Conservation (phyloP, 2,329 filamentous ascomycete species). For the Trichoderma guizhouense region DNA sequence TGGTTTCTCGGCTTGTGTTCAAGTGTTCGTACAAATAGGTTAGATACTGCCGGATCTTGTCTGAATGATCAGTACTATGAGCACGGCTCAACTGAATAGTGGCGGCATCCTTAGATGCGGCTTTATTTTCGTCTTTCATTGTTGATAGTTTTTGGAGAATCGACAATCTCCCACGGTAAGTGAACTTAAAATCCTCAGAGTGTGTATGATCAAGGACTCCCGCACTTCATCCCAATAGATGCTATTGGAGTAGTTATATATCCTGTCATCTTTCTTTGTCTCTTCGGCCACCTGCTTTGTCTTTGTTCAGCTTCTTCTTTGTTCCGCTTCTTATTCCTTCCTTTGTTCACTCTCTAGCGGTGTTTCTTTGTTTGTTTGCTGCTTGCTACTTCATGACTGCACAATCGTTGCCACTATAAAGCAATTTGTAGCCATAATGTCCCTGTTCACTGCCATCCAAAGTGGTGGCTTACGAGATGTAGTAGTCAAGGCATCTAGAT, state of each 20-base stretch:
- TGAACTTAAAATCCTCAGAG: neutral
- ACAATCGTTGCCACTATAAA: too few species aligned
- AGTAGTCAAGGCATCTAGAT: neutral
- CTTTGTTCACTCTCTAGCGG: neutral
- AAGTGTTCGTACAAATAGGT: neutral
- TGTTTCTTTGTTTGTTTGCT: neutral
- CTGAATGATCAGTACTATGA: neutral
- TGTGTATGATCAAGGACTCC: neutral
- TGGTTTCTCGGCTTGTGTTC: neutral
- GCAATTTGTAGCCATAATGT: too few species aligned
- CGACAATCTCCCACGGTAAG: neutral
- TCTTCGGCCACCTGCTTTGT: neutral
- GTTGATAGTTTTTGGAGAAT: neutral
- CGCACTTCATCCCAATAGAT: neutral
- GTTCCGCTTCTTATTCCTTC: neutral
- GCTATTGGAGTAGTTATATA: neutral
- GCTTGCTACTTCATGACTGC: neutral
- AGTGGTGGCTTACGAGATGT: too few species aligned
- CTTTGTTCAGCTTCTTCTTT: neutral
- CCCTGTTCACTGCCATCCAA: too few species aligned
- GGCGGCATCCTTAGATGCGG: neutral
- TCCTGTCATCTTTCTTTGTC: neutral
- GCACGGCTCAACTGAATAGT: neutral
- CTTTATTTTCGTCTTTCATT: neutral
- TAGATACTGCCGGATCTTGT: neutral